Conservation (phyloP, 2,329 filamentous ascomycete species). For the Fusarium zealandicum region DNA sequence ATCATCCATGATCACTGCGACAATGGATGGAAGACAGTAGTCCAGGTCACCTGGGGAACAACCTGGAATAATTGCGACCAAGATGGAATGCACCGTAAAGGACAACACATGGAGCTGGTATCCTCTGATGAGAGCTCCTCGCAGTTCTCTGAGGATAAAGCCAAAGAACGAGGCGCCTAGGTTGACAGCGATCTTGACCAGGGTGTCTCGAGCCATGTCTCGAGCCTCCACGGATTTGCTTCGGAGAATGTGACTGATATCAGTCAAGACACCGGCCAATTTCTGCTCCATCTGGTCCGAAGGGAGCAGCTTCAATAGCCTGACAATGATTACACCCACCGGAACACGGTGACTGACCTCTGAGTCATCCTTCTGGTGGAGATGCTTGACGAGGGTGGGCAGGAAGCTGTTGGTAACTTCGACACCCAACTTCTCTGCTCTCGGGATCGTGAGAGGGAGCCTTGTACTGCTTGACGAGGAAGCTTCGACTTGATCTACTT, state of each 20-base stretch:
- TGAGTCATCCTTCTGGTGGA: constrained; percentile 93
- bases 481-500: constrained; percentile 48
- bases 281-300: constrained; percentile 74
- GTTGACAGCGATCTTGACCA: constrained; percentile 82
- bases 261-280: constrained; percentile 84
- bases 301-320: constrained; percentile 83
- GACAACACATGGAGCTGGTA: constrained; percentile 96
- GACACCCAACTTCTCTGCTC: constrained; percentile 69
- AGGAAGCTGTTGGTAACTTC: constrained; percentile 80
- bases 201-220: constrained; percentile 88
- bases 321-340: constrained; percentile 86
- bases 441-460: constrained; percentile 72
- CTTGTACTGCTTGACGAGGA: constrained; percentile 44
- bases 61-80: constrained; percentile 76
- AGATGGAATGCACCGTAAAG: constrained; percentile 90
- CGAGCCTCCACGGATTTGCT: constrained; percentile 88
- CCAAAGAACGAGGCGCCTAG: constrained; percentile 85
- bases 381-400: constrained; percentile 80
- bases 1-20: constrained; percentile 93
- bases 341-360: constrained; percentile 93
- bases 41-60: constrained; percentile 86
- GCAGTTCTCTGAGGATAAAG: constrained; percentile 91
- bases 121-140: constrained; percentile 81
- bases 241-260: constrained; percentile 90
- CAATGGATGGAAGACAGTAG: constrained; percentile 81